A percentile compares a stretch with the other conserved stretches of the same genome.
phyloP scores from a whole-genome alignment of 352 stramenopile genomes.

The Globisporangium cederbergense region DNA sequence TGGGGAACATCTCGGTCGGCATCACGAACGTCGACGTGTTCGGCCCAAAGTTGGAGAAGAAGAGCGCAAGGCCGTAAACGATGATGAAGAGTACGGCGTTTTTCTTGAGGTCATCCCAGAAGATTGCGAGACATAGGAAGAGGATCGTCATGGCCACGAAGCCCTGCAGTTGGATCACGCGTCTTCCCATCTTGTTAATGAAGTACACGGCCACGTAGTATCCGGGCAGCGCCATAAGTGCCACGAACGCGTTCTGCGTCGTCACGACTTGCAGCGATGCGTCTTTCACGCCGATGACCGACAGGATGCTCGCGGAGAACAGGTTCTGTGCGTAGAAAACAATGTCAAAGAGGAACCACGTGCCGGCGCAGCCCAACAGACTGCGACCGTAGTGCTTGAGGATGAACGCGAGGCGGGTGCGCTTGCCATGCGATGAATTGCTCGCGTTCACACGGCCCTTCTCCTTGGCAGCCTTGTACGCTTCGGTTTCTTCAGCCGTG shows the following conservation, averaged over 20 bases:
- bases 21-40: slow-evolving; percentile 88
- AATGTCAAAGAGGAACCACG: slow-evolving; percentile 88
- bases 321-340: slow-evolving; percentile 80
- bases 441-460: not conserved
- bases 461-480: slow-evolving; percentile 30
- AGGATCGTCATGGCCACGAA: slow-evolving; percentile 67
- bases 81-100: slow-evolving; percentile 61
- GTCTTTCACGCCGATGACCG: slow-evolving; percentile 49
- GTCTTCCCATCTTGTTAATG: slow-evolving; percentile 68
- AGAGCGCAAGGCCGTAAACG: slow-evolving; percentile 69
- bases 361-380: slow-evolving; percentile 63
- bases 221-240: slow-evolving; percentile 67
- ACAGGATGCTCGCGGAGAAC: slow-evolving; percentile 70
- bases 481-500: slow-evolving; percentile 54
- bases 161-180: slow-evolving; percentile 69
- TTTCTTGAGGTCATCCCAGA: slow-evolving; percentile 54
- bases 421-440: not conserved
- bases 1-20: slow-evolving; percentile 85
- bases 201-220: slow-evolving; percentile 79
- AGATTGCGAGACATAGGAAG: slow-evolving; percentile 53
- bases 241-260: slow-evolving; percentile 42
- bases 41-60: slow-evolving; percentile 22
- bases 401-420: slow-evolving; percentile 35
- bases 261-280: slow-evolving; percentile 49
- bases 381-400: slow-evolving; percentile 42